phyloP scores from a whole-genome alignment of 352 stramenopile genomes.

The Phytophthora uliginosa region DNA sequence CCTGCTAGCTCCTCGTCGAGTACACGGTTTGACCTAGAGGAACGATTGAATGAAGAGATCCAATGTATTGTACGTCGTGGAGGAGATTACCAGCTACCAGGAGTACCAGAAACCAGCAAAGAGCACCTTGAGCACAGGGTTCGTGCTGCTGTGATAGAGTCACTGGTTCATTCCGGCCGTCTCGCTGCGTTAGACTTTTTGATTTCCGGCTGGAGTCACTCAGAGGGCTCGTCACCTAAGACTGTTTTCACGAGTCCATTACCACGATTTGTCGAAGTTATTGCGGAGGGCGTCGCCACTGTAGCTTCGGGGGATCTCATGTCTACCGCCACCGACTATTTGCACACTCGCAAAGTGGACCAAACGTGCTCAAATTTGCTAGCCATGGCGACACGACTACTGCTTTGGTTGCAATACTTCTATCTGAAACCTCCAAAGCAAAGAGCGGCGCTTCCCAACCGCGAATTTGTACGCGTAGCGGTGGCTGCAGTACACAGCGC shows the following conservation, averaged over 20 bases:
- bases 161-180: slow-evolving; percentile 57
- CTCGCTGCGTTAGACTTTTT: slow-evolving; percentile 72
- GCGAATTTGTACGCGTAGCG: slow-evolving; percentile 72
- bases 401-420: slow-evolving; percentile 78
- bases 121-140: slow-evolving; percentile 47
- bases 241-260: slow-evolving; percentile 54
- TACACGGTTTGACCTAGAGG: slow-evolving; percentile 54
- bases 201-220: slow-evolving; percentile 54
- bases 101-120: slow-evolving; percentile 55
- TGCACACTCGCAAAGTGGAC: slow-evolving; percentile 70
- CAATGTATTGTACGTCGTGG: slow-evolving; percentile 43
- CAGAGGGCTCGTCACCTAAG: slow-evolving; percentile 7
- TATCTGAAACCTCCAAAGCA: slow-evolving; percentile 55
- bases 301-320: slow-evolving; percentile 68
- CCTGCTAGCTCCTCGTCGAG: slow-evolving; percentile 18
- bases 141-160: slow-evolving; percentile 52
- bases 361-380: slow-evolving; percentile 78
- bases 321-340: slow-evolving; percentile 56
- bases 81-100: slow-evolving; percentile 49
- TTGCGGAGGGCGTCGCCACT: slow-evolving; percentile 61
- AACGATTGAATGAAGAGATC: slow-evolving; percentile 63
- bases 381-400: slow-evolving; percentile 51
- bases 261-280: slow-evolving; percentile 66
- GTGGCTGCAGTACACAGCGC: slow-evolving; percentile 80
- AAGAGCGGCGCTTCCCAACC: slow-evolving; percentile 40